Evolutionary conservation across 2,329 filamentous ascomycete species (phyloP), one percentile per base, ranked within the genome.

Genomic region (Colletotrichum sp.): DNA sequence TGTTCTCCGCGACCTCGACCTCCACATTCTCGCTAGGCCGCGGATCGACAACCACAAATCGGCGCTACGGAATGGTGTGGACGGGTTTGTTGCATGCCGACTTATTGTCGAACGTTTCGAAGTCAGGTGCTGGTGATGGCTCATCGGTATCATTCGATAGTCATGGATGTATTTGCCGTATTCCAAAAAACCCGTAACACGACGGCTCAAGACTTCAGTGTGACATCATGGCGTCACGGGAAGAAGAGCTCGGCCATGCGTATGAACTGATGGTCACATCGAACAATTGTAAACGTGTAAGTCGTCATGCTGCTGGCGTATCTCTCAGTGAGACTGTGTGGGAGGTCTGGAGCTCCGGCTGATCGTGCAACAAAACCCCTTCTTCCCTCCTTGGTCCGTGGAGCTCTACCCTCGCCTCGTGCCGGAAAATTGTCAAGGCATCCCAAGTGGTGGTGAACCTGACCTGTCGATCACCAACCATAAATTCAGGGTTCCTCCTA

Each of bases 401-500:
- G n/a, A 21, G 43, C 43, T 52, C 43, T 21, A 21, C n/a, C 43
- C 12, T 21, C 43, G 43, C 43, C 43, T 52, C n/a, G 43, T 21
- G 43, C 43, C 43, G 43, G 43, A 52, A 52, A 21, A 52, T 75
- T 13, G 62, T 13, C 32, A 52, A 52, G 63, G 73, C 48, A 75
- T 36, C 69, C 73, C 34, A 18, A 73, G 28, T 24, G 26, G 26
- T 62, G 43, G 63, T 8, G 43, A 26, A 48, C 64, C 52, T 62
- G 14, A 67, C 38, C 32, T 65, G 58, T 34, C 14, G 73, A 73
- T 75, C 73, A 30, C 43, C 63, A 69, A n/a, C 64, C 43, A 69
- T 24, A 48, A 70, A 28, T 28, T 71, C 63, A 43, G 55, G 69
- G 73, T 75, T 75, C 69, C 63, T 73, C 55, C 30, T 30, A 30